Evolutionary conservation across 2,329 filamentous ascomycete species (phyloP).

Genomic region (Chaetomium sp.): DNA sequence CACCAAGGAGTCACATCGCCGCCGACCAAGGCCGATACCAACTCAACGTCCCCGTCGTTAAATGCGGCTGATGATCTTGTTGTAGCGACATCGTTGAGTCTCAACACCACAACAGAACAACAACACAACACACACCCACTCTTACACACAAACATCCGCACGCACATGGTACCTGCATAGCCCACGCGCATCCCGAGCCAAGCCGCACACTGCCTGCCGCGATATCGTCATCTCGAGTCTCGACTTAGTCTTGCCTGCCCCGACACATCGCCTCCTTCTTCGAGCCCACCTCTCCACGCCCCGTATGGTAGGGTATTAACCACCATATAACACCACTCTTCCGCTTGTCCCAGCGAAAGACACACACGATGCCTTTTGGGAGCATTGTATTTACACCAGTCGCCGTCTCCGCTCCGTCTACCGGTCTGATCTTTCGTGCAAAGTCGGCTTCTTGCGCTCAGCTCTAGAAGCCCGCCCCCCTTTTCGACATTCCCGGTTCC

Average conservation of each 20-base stretch:
- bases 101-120: conserved; percentile 5
- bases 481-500: conserved; percentile 49
- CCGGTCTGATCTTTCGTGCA: conserved; percentile 61
- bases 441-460: conserved; percentile 47
- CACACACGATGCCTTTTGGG: conserved; percentile 59
- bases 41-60: conserved; percentile 24
- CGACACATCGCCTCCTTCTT: conserved; percentile 15
- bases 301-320: conserved; percentile 39
- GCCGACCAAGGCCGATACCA: conserved; percentile 28
- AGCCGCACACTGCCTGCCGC: conserved; percentile 21
- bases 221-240: conserved; percentile 13
- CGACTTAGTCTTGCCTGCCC: conserved; percentile 14
- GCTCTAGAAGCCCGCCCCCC: conserved; percentile 49
- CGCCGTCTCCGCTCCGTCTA: conserved; percentile 63
- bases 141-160: no score
- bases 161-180: conserved; percentile 34
- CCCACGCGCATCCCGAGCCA: conserved; percentile 24
- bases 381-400: conserved; percentile 57
- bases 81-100: conserved; percentile 30
- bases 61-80: conserved; percentile 28
- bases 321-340: conserved; percentile 39
- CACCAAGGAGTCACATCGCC: conserved; percentile 33
- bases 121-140: not conserved
- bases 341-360: conserved; percentile 43
- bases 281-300: conserved; percentile 16